These are phyloP conservation scores for Pouteria glomerata DNA, from an alignment of 148 eudicot species.

Conservation along the genomic window DNA sequence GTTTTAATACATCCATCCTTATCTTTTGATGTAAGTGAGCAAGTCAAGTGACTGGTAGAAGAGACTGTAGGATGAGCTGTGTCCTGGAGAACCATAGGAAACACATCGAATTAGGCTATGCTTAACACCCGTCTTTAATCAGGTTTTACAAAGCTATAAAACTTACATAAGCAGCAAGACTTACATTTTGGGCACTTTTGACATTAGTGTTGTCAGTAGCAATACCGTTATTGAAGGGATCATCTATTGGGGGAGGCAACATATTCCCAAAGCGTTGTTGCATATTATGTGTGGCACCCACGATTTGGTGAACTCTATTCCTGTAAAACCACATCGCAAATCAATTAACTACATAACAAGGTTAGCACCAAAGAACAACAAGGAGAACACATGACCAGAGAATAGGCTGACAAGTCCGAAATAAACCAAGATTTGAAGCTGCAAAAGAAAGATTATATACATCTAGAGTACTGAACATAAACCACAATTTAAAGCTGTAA, in stretches of 20 bases:
- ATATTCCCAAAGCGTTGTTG: conserved; percentile 61
- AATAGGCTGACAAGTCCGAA: background rate
- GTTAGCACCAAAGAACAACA: background rate
- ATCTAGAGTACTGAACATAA: background rate
- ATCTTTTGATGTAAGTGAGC: conserved; percentile 19
- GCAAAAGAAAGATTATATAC: background rate
- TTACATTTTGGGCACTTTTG: conserved; percentile 48
- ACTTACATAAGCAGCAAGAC: conserved; percentile 11
- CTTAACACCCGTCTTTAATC: background rate
- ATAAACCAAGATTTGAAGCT: background rate
- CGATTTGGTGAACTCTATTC: conserved; percentile 88
- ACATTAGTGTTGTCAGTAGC: conserved; percentile 31
- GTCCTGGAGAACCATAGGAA: conserved; percentile 30
- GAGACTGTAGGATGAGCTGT: conserved; percentile 10
- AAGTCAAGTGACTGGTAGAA: conserved; percentile 19
- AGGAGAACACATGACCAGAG: background rate
- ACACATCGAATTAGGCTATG: conserved; percentile 5
- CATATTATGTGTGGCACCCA: conserved; percentile 56
- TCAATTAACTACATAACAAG: conserved; percentile 2
- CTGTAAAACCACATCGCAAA: conserved; percentile 20
- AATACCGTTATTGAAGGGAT: conserved; percentile 29
- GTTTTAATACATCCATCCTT: conserved; percentile 22
- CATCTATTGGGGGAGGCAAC: conserved; percentile 80
- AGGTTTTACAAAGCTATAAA: background rate
- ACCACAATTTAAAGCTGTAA: background rate